phyloP scores from a whole-genome alignment of 371 early-diverging fungal species.

The Umbelopsis sp. region DNA sequence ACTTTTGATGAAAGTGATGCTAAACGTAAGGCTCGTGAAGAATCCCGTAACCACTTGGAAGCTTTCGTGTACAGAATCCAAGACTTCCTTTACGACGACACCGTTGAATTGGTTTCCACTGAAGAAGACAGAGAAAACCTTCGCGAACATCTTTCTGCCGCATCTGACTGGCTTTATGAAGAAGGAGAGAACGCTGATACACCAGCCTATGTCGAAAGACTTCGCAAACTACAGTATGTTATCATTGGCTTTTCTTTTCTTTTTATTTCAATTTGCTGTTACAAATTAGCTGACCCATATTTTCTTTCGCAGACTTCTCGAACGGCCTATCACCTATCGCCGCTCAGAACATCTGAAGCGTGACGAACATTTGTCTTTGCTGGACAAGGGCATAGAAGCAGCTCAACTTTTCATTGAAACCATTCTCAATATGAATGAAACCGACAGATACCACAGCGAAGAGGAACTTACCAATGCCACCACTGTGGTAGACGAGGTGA shows the following conservation, averaged over 20 bases:
- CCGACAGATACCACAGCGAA: slow-evolving; percentile 60
- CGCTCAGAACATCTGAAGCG: slow-evolving; percentile 64
- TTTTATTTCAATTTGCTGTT: background rate
- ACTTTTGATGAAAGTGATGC: slow-evolving; percentile 38
- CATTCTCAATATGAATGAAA: slow-evolving; percentile 41
- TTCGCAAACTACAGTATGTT: slow-evolving; percentile 54
- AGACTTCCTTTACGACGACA: slow-evolving; percentile 80
- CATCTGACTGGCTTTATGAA: slow-evolving; percentile 89
- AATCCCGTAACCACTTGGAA: slow-evolving; percentile 89
- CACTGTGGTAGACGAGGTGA: slow-evolving; percentile 46
- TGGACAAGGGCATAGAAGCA: slow-evolving; percentile 46
- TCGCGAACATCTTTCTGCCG: slow-evolving; percentile 57
- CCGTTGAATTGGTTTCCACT: slow-evolving; percentile 66
- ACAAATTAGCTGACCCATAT: slow-evolving; percentile 17
- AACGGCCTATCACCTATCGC: slow-evolving; percentile 69
- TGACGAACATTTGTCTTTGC: slow-evolving; percentile 57
- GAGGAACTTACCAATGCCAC: slow-evolving; percentile 62
- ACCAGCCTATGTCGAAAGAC: slow-evolving; percentile 45
- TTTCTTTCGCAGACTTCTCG: slow-evolving; percentile 47
- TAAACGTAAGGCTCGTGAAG: slow-evolving; percentile 74
- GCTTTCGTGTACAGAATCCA: slow-evolving; percentile 85
- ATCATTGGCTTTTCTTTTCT: background rate
- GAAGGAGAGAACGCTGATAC: slow-evolving; percentile 73
- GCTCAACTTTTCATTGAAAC: slow-evolving; percentile 47
- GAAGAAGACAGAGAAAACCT: slow-evolving; percentile 73